Evolutionary conservation across 768 basidiomycete genomes (phyloP).

Genomic region (Termitomyces sp.): DNA sequence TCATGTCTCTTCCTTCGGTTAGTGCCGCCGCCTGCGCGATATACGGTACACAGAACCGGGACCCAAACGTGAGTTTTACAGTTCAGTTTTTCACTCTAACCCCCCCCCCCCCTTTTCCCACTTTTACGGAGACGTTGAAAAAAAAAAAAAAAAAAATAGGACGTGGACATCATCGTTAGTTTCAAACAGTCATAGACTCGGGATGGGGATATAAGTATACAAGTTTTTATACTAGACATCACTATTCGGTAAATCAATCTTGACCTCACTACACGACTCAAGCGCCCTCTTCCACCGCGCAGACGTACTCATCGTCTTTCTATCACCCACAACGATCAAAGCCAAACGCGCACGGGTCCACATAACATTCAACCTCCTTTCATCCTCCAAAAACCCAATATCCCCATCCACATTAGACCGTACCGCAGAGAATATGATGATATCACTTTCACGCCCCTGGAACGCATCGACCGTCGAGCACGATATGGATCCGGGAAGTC

Average conservation of each 20-base stretch:
- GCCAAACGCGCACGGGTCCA: slow-evolving; percentile 62
- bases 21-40: slow-evolving; percentile 31
- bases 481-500: slow-evolving; percentile 30
- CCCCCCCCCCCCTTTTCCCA: too few species aligned
- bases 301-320: slow-evolving; percentile 39
- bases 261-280: slow-evolving; percentile 30
- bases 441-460: slow-evolving; percentile 65
- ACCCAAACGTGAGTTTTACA: too few species aligned
- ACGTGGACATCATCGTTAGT: slow-evolving; percentile 45
- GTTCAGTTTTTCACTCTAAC: too few species aligned
- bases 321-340: slow-evolving; percentile 57
- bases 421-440: slow-evolving; percentile 62
- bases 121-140: too few species aligned
- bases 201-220: background rate
- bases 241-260: background rate
- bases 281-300: slow-evolving; percentile 51
- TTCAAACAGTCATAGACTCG: too few species aligned
- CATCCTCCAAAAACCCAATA: slow-evolving; percentile 63
- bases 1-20: slow-evolving; percentile 34
- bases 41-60: slow-evolving; percentile 29
- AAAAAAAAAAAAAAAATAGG: slow-evolving; percentile 21
- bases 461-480: slow-evolving; percentile 58
- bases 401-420: slow-evolving; percentile 55
- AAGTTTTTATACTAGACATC: background rate
- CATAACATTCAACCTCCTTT: slow-evolving; percentile 59